Conservation (phyloP, 1,284 basidiomycete genomes). For the Trametes versicolor region DNA sequence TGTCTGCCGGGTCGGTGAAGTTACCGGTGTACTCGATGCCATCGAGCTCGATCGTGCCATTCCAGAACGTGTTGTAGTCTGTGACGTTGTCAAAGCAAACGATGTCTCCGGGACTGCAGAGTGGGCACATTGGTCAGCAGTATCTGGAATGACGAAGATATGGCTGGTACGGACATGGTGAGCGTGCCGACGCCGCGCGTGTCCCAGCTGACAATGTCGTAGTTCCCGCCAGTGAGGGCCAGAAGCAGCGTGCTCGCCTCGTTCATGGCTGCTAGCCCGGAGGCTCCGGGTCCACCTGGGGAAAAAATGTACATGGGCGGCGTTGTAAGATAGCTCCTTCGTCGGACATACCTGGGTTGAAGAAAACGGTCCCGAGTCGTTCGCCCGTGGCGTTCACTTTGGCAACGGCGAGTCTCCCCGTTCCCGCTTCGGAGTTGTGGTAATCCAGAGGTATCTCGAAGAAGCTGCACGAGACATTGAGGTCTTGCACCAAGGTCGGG, state of each 20-base stretch:
- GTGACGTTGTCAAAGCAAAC: conserved; percentile 17
- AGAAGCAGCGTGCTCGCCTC: conserved; percentile 5
- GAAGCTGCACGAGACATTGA: conserved; percentile 17
- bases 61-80: conserved; percentile 19
- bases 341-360: conserved; percentile 22
- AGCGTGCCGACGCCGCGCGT: conserved; percentile 18
- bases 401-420: conserved; percentile 15
- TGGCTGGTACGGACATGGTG: conserved; percentile 9
- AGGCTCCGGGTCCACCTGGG: conserved; percentile 14
- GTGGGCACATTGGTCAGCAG: too few relatives aligned
- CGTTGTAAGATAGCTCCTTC: too few relatives aligned
- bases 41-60: conserved; percentile 13
- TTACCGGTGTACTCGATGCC: conserved; percentile 16
- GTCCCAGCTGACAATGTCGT: conserved; percentile 22
- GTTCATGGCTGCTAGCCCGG: conserved; percentile 1
- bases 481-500: conserved; percentile 5
- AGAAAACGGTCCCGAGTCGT: conserved; percentile 23
- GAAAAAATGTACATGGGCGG: neutral
- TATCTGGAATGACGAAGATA: neutral
- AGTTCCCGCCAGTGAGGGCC: conserved; percentile 13
- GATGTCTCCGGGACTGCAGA: conserved; percentile 17
- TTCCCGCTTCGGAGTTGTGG: conserved; percentile 15
- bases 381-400: conserved; percentile 25
- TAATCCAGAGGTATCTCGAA: conserved; percentile 30
- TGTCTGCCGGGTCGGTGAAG: conserved; percentile 17